A percentile compares a stretch with the other conserved stretches of the same genome.
phyloP scores from a whole-genome alignment of 768 basidiomycete genomes.

The Pulveroboletus ravenelii region DNA sequence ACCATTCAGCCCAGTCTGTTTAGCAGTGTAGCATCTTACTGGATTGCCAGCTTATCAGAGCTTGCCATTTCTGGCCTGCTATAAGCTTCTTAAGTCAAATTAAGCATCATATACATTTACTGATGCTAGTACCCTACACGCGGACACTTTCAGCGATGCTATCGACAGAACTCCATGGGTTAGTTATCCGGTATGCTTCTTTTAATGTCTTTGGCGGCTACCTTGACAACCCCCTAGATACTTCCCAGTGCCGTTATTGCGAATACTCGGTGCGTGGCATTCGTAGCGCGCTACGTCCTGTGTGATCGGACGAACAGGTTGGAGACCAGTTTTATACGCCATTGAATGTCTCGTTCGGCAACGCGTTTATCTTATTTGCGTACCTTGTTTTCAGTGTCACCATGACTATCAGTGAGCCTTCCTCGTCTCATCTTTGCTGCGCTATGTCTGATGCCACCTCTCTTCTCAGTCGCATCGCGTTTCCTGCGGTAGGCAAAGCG shows the following conservation, averaged over 20 bases:
- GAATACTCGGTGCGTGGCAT: slow-evolving; percentile 41
- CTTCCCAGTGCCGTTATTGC: slow-evolving; percentile 66
- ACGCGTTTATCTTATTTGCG: slow-evolving; percentile 58
- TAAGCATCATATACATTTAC: no score
- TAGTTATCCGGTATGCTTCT: slow-evolving; percentile 55
- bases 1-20: no score
- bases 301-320: slow-evolving; percentile 23
- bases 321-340: slow-evolving; percentile 70
- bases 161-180: slow-evolving; percentile 71
- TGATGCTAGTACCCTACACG: slow-evolving; percentile 65
- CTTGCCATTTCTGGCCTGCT: no score
- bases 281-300: neutral
- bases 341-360: slow-evolving; percentile 57
- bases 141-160: slow-evolving; percentile 68
- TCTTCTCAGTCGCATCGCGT: slow-evolving; percentile 53
- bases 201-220: slow-evolving; percentile 74
- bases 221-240: slow-evolving; percentile 61
- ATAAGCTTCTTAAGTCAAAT: no score
- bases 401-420: slow-evolving; percentile 44
- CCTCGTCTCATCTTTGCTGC: neutral
- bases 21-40: no score
- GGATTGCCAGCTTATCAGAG: no score
- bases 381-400: slow-evolving; percentile 71
- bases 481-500: slow-evolving; percentile 70
- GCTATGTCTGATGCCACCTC: neutral